Evolutionary conservation across 768 basidiomycete species (phyloP).

Genomic region (Kwoniella shandongensis): DNA sequence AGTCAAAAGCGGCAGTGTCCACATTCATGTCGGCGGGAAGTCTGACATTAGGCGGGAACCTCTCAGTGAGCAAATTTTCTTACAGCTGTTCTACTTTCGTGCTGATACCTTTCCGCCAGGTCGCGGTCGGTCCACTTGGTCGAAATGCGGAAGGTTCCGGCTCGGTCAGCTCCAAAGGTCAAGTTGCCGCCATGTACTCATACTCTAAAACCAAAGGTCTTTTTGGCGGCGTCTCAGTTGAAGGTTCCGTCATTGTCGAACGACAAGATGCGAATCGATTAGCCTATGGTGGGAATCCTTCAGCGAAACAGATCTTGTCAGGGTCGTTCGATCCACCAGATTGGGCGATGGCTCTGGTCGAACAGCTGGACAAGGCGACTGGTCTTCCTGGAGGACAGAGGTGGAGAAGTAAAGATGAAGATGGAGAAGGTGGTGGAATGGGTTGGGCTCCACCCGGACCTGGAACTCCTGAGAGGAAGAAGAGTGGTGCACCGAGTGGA

Average conservation of each 20-base stretch:
- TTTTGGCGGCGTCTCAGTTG: conserved; percentile 80
- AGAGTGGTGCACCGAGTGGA: conserved; percentile 6
- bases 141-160: conserved; percentile 87
- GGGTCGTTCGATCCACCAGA: conserved; percentile 71
- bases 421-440: conserved; percentile 32
- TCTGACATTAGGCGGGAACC: conserved; percentile 83
- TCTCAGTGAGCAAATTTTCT: conserved; percentile 76
- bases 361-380: conserved; percentile 69
- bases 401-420: conserved; percentile 62
- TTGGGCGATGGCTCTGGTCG: conserved; percentile 75
- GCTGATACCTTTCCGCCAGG: conserved; percentile 16
- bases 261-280: conserved; percentile 86
- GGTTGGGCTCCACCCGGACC: conserved; percentile 15
- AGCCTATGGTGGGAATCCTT: conserved; percentile 71
- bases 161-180: conserved; percentile 76
- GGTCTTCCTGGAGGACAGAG: conserved; percentile 66
- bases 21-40: conserved; percentile 95
- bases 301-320: conserved; percentile 74
- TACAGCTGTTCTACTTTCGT: conserved; percentile 14
- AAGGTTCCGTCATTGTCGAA: conserved; percentile 86
- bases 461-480: conserved; percentile 1
- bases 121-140: conserved; percentile 82
- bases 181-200: conserved; percentile 82
- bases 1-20: conserved; percentile 57
- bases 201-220: conserved; percentile 79